Conservation (phyloP, 768 basidiomycete species). For the Mycena belliarum region DNA sequence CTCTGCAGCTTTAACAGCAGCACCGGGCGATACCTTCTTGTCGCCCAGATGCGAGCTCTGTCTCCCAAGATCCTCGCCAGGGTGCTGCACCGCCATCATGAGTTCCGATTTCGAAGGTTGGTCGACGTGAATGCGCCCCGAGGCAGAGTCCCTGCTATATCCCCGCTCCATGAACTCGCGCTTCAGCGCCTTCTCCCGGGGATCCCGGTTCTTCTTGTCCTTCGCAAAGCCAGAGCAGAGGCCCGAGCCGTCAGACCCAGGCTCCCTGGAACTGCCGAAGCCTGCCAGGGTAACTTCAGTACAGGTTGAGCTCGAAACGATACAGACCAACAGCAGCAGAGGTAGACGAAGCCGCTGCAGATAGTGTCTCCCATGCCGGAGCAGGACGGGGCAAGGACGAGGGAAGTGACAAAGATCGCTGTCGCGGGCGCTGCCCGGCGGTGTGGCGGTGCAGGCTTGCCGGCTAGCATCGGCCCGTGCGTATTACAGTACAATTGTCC, state of each 20-base stretch:
- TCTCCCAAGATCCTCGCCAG: background rate
- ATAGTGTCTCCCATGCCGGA: constrained; percentile 15
- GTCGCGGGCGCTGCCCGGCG: too few species aligned
- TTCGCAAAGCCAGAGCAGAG: constrained; percentile 1
- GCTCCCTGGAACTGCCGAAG: constrained; percentile 10
- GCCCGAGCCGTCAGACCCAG: constrained; percentile 17
- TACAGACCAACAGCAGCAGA: constrained; percentile 12
- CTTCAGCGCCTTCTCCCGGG: constrained; percentile 15
- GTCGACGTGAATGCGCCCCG: constrained; percentile 11
- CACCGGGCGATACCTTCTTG: background rate
- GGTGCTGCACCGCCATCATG: constrained; percentile 1
- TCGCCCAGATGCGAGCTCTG: background rate
- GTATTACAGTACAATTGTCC: too few species aligned
- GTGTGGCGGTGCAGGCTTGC: too few species aligned
- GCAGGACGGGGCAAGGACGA: too few species aligned
- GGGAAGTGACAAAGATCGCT: background rate
- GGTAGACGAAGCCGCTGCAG: constrained; percentile 13
- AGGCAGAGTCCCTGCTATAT: constrained; percentile 1
- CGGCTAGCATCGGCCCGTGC: too few species aligned
- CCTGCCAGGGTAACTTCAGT: too few species aligned
- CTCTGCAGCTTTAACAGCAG: too few species aligned
- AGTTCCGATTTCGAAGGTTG: constrained; percentile 11
- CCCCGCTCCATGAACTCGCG: constrained; percentile 13
- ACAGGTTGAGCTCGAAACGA: background rate
- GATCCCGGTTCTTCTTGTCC: constrained; percentile 7